phyloP scores from a whole-genome alignment of 306 rosid species.

The Vachellia pachyceras region DNA sequence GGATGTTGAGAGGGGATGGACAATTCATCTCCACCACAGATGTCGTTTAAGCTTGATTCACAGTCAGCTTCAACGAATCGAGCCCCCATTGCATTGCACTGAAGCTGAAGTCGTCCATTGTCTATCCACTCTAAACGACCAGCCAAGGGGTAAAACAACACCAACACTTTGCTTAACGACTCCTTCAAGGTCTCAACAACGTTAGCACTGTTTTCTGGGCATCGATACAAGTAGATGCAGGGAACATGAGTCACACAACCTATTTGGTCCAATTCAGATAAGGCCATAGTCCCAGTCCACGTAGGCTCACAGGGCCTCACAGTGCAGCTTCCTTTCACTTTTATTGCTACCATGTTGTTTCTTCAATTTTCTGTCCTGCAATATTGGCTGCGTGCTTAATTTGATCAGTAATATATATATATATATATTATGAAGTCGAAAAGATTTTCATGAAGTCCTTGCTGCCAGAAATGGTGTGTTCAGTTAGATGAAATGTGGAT shows the following conservation, averaged over 20 bases:
- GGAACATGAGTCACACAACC: conserved; percentile 58
- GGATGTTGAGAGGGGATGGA: conserved; percentile 34
- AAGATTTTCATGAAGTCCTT: neutral
- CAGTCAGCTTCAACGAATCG: conserved; percentile 57
- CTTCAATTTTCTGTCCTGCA: neutral
- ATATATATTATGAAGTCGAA: neutral
- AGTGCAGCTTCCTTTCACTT: conserved; percentile 33
- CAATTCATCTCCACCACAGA: conserved; percentile 56
- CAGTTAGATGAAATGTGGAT: conserved; percentile 34
- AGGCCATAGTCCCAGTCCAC: conserved; percentile 44
- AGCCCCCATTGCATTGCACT: conserved; percentile 61
- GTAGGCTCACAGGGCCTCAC: conserved; percentile 56
- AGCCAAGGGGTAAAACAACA: conserved; percentile 67
- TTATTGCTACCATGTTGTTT: conserved; percentile 44
- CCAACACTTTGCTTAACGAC: conserved; percentile 55
- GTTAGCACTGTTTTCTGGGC: neutral
- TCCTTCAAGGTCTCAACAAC: conserved; percentile 48
- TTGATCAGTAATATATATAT: neutral
- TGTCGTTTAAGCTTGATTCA: conserved; percentile 32
- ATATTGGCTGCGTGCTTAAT: neutral
- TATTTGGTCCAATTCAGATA: conserved; percentile 66
- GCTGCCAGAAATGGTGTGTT: conserved; percentile 29
- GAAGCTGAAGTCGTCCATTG: conserved; percentile 58
- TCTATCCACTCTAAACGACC: conserved; percentile 61
- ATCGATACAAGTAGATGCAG: conserved; percentile 56